Evolutionary conservation across 345 rosid genomes (phyloP).

Genomic region (Geranium brycei): DNA sequence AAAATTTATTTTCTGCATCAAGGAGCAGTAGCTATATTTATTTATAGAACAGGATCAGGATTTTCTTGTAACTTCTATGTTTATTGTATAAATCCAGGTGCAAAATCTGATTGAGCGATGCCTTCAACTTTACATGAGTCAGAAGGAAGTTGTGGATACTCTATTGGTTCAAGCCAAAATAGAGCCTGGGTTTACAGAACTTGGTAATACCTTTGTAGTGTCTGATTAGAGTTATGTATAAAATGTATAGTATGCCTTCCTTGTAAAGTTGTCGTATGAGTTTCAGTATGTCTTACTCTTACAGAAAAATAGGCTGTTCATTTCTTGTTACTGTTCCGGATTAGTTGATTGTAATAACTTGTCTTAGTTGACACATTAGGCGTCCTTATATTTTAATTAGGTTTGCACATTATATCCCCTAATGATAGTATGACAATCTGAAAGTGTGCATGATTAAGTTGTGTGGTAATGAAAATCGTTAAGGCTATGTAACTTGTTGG

Average conservation of each 20-base stretch:
- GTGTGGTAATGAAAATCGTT: no score
- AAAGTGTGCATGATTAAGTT: no score
- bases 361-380: neutral
- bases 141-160: conserved; percentile 87
- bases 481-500: neutral
- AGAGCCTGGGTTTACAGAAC: conserved; percentile 93
- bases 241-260: neutral
- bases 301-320: conserved; percentile 1
- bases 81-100: conserved; percentile 41
- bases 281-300: neutral
- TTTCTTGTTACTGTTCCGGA: neutral
- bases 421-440: no score
- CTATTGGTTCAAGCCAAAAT: conserved; percentile 73
- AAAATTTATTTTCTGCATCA: neutral
- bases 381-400: neutral
- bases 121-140: conserved; percentile 89
- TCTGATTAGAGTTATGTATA: no score
- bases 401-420: no score
- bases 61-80: conserved; percentile 1
- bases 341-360: neutral
- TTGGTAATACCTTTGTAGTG: conserved; percentile 38
- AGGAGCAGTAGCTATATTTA: neutral
- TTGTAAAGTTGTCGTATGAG: conserved; percentile 4
- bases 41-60: neutral
- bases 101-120: conserved; percentile 92